Evolutionary conservation across 805 yeast species (phyloP).

Genomic region (Hanseniaspora thailandica): DNA sequence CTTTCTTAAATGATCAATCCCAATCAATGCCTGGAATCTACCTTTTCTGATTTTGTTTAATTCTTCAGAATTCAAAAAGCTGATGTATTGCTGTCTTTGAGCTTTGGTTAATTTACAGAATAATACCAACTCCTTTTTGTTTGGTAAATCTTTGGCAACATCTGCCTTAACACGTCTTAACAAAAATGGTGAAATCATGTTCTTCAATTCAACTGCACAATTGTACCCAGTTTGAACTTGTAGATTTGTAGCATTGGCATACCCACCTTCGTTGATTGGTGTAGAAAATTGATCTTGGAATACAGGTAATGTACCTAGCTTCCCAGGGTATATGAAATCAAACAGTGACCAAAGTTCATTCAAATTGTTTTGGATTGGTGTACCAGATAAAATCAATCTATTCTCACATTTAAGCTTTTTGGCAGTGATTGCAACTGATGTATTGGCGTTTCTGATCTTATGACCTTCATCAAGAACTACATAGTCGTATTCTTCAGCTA

Average conservation of each 20-base stretch:
- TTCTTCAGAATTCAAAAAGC: conserved; percentile 67
- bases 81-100: conserved; percentile 64
- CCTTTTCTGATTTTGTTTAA: conserved; percentile 60
- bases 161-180: conserved; percentile 80
- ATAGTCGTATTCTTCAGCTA: conserved; percentile 77
- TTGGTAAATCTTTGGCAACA: conserved; percentile 89
- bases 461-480: conserved; percentile 93
- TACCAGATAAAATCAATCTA: conserved; percentile 81
- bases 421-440: conserved; percentile 73
- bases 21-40: conserved; percentile 68
- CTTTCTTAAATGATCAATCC: conserved; percentile 80
- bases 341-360: conserved; percentile 89
- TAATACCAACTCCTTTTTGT: conserved; percentile 84
- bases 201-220: conserved; percentile 84
- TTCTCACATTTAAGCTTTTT: conserved; percentile 77
- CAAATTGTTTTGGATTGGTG: conserved; percentile 90
- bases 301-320: conserved; percentile 87
- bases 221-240: conserved; percentile 94
- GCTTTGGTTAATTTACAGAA: conserved; percentile 73
- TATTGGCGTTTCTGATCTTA: conserved; percentile 87
- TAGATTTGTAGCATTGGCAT: conserved; percentile 89
- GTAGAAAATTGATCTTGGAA: conserved; percentile 84
- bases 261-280: conserved; percentile 95
- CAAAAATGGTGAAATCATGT: conserved; percentile 79
- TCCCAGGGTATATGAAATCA: conserved; percentile 90